phyloP scores from a whole-genome alignment of 352 stramenopile genomes.

The Thraustochytrium striatum region DNA sequence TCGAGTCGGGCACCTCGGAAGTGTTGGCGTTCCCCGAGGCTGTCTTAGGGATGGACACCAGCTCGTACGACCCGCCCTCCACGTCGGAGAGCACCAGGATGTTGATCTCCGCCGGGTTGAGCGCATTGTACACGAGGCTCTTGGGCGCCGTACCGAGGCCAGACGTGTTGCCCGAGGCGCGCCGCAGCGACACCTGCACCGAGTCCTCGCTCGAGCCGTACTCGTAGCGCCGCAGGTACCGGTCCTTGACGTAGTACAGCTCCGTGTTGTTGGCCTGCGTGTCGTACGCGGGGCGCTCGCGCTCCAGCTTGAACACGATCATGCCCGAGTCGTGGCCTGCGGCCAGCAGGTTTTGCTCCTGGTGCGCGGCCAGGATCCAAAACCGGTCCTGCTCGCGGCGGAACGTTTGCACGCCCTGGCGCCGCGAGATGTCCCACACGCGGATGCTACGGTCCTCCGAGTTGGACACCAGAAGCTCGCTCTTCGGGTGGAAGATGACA shows the following conservation, averaged over 20 bases:
- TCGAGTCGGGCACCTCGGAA: constrained; percentile 82
- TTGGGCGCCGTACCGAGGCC: constrained; percentile 87
- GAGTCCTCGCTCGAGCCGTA: constrained; percentile 46
- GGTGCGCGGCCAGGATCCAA: constrained; percentile 94
- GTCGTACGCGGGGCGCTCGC: constrained; percentile 90
- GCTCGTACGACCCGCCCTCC: constrained; percentile 94
- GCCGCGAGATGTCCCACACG: constrained; percentile 98
- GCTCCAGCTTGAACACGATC: constrained; percentile 98
- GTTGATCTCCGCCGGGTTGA: constrained; percentile 87
- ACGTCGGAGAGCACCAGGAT: constrained; percentile 89
- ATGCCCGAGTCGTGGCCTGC: constrained; percentile 99
- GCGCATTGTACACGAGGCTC: constrained; percentile 90
- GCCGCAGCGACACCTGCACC: constrained; percentile 67
- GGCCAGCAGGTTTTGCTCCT: constrained; percentile 93
- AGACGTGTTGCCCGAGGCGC: constrained; percentile 68
- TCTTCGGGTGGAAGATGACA: constrained; percentile 97
- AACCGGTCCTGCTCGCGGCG: constrained; percentile 97
- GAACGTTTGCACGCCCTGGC: constrained; percentile 97
- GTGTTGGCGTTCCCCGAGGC: neutral
- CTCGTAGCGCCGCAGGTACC: constrained; percentile 65
- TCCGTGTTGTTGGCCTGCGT: constrained; percentile 62
- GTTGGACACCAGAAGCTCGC: constrained; percentile 98
- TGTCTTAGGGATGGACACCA: constrained; percentile 80
- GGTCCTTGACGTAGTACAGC: constrained; percentile 94
- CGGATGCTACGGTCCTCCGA: constrained; percentile 98